Percentiles rank a stretch among this genome's conserved stretches.
Evolutionary conservation across 805 yeast genomes (phyloP).

Genomic region (Myxozyma lipomycoides): DNA sequence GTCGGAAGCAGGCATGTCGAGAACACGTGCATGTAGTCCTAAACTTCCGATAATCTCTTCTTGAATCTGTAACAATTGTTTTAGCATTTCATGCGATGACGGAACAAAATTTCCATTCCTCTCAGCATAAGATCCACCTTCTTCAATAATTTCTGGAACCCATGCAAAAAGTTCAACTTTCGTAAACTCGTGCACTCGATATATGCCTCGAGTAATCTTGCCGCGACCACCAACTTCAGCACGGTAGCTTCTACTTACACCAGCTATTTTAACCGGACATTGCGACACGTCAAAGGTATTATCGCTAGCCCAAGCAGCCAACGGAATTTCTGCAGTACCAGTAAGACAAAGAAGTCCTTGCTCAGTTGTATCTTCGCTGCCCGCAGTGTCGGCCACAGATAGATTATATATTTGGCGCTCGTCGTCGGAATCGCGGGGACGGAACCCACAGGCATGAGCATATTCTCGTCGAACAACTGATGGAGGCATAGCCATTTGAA

Average conservation of each 20-base stretch:
- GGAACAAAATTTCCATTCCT: neutral
- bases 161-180: constrained; percentile 84
- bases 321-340: constrained; percentile 94
- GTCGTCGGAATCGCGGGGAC: constrained; percentile 82
- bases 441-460: constrained; percentile 87
- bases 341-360: constrained; percentile 53
- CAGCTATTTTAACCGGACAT: constrained; percentile 62
- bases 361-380: constrained; percentile 19
- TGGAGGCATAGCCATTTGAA: constrained; percentile 73
- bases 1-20: constrained; percentile 87
- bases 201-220: constrained; percentile 82
- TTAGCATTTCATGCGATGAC: constrained; percentile 50
- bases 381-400: constrained; percentile 38
- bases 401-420: constrained; percentile 81
- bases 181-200: constrained; percentile 93
- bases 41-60: constrained; percentile 56
- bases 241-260: constrained; percentile 79
- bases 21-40: constrained; percentile 74
- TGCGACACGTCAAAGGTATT: constrained; percentile 41
- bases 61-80: constrained; percentile 62
- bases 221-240: constrained; percentile 99
- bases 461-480: constrained; percentile 74
- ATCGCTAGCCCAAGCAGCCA: constrained; percentile 73
- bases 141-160: constrained; percentile 42
- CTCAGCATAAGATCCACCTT: constrained; percentile 26